phyloP scores from a whole-genome alignment of 805 yeast species.

The Candida ortonii region DNA sequence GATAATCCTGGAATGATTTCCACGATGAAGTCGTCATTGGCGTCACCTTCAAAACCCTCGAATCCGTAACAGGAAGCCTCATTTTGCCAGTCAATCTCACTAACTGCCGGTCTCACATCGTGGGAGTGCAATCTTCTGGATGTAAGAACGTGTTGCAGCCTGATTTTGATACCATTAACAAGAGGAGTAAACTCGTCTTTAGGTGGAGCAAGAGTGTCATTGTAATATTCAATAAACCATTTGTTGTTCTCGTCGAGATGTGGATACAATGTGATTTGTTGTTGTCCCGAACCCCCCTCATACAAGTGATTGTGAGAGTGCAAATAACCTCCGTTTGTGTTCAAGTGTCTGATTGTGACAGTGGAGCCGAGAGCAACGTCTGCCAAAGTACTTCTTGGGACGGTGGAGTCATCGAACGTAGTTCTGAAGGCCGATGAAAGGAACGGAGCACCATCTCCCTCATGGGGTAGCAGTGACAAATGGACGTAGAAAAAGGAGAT shows the following conservation, averaged over 20 bases:
- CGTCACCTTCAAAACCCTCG: conserved; percentile 76
- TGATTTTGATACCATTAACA: conserved; percentile 65
- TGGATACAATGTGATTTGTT: conserved; percentile 77
- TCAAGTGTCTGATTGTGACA: conserved; percentile 63
- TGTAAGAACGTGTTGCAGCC: conserved; percentile 58
- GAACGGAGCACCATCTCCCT: conserved; percentile 71
- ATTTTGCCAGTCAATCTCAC: conserved; percentile 79
- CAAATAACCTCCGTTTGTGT: conserved; percentile 75
- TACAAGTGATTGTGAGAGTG: conserved; percentile 75
- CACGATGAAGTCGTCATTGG: conserved; percentile 77
- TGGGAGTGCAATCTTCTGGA: conserved; percentile 76
- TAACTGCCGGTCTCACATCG: conserved; percentile 76
- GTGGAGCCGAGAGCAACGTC: conserved; percentile 72
- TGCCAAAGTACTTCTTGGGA: conserved; percentile 58
- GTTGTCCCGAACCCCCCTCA: conserved; percentile 80
- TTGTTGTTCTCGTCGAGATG: conserved; percentile 72
- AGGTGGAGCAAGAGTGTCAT: conserved; percentile 53
- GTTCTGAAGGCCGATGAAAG: conserved; percentile 72
- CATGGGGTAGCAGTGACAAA: conserved; percentile 52
- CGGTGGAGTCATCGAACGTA: conserved; percentile 53
- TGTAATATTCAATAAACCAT: conserved; percentile 69
- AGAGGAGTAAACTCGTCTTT: conserved; percentile 63
- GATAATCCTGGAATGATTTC: conserved; percentile 62
- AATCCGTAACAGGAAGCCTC: conserved; percentile 77
- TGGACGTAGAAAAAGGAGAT: conserved; percentile 60